Base-by-base conservation (phyloP, 805 yeast genomes). In the Myxozyma lipomycoides region DNA sequence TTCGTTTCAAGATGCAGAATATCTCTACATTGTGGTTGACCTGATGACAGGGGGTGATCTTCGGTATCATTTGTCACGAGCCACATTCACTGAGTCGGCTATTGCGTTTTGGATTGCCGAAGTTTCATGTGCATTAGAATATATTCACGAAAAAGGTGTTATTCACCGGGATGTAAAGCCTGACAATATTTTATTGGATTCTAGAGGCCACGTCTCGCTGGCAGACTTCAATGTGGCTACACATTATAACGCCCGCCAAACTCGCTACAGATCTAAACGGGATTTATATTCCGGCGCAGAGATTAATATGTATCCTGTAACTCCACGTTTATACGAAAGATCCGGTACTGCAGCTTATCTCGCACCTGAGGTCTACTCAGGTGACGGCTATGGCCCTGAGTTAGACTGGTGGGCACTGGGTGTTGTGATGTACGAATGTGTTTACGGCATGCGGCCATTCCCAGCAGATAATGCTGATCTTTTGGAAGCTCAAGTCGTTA, bases 201-300 rank as follows among this genome's bases (percentile, higher is more conserved):
- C 77, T 61, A 69, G 81, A 36, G 85, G 85, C n/a, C 85, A 80
- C 61, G 76, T 79, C 56, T 79, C 78, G 60, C 69, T 80, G 34
- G 76, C 81, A 26, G 79, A 75, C 60, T 75, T 75, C 59, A 78
- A 78, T 3, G 67, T 75, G 56, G 73, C 77, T 30, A 18, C 26
- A 15, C 24, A 26, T 17, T 35, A 24, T 19, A 22, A 12, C 26
- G 28, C 26, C n/a, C 43, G 35, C 22, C 7, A n/a, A 0, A 3
- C 24, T 21, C 19, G 36, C 37, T n/a, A n/a, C n/a, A n/a, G n/a
- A n/a, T n/a, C n/a, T 4, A 21, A 10, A 22, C 26, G 5, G 10
- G 30, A 7, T 9, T 19, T 10, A 26, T 12, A 26, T 21, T 23
- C 21, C 34, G n/a, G 21, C 9, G 32, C 7, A 28, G 7, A 37